These are phyloP conservation scores for Phytophthora cryptogea DNA, from an alignment of 352 stramenopile genomes.

Conservation along the genomic window DNA sequence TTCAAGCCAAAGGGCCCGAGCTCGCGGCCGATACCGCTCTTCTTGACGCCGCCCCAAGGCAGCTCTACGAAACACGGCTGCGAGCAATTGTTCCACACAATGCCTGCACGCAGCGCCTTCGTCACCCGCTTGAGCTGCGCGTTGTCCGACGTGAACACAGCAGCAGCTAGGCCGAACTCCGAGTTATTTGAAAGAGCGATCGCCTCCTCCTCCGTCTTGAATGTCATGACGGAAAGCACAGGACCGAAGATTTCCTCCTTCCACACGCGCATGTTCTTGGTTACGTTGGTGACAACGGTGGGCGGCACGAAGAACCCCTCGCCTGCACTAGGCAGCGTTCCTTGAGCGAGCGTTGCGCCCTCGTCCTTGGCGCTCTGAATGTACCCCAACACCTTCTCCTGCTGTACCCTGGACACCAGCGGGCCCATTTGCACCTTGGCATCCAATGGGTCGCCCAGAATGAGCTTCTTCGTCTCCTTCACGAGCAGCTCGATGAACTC, in stretches of 20 bases:
- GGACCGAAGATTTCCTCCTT: conserved; percentile 91
- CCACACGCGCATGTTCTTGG: conserved; percentile 71
- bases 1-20: conserved; percentile 65
- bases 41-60: conserved; percentile 87
- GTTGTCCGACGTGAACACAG: conserved; percentile 67
- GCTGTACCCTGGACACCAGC: conserved; percentile 74
- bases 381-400: conserved; percentile 74
- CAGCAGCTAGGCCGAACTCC: conserved; percentile 77
- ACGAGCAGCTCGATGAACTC: conserved; percentile 61
- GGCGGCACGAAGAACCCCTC: conserved; percentile 77
- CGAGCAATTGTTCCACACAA: conserved; percentile 34
- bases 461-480: conserved; percentile 60
- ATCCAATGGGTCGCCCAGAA: conserved; percentile 63
- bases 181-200: conserved; percentile 43
- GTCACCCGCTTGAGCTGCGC: conserved; percentile 60
- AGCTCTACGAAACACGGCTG: conserved; percentile 45
- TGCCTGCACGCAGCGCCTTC: conserved; percentile 34
- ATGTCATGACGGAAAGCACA: conserved; percentile 84
- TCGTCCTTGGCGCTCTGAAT: conserved; percentile 56
- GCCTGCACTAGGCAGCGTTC: conserved; percentile 10
- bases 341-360: conserved; percentile 51
- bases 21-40: conserved; percentile 78
- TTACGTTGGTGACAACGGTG: conserved; percentile 78
- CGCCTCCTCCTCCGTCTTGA: conserved; percentile 86
- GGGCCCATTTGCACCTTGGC: conserved; percentile 67